Conservation (phyloP, 2,329 filamentous ascomycete genomes). For the Diplocarpon rosae region DNA sequence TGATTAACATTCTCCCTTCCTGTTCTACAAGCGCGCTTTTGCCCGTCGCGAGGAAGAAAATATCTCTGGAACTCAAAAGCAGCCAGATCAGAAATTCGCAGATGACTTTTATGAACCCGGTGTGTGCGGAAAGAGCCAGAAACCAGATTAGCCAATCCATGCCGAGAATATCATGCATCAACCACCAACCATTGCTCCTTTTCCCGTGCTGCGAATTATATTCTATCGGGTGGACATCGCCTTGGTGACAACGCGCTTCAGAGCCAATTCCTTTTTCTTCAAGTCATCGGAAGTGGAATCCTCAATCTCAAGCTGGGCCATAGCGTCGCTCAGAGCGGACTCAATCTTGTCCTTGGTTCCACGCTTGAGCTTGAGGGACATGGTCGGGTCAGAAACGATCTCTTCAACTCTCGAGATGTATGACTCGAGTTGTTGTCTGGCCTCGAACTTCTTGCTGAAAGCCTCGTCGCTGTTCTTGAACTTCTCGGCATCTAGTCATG, state of each 20-base stretch:
- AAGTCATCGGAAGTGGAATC: slow-evolving; percentile 86
- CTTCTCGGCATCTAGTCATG: slow-evolving; percentile 67
- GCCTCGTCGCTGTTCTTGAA: slow-evolving; percentile 98
- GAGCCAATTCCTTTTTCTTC: slow-evolving; percentile 98
- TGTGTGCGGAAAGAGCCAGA: slow-evolving; percentile 17
- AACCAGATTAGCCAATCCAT: slow-evolving; percentile 26
- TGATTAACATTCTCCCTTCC: slow-evolving; percentile 24
- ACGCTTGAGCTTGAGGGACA: slow-evolving; percentile 96
- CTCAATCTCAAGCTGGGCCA: slow-evolving; percentile 93
- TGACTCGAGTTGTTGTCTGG: slow-evolving; percentile 96
- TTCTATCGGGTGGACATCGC: slow-evolving; percentile 80
- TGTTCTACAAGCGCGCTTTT: slow-evolving; percentile 28
- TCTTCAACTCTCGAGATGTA: slow-evolving; percentile 99
- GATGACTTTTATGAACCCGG: slow-evolving; percentile 28
- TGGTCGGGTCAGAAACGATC: slow-evolving; percentile 91
- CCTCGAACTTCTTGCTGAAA: slow-evolving; percentile 99
- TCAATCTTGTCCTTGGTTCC: slow-evolving; percentile 99
- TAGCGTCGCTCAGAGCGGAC: slow-evolving; percentile 89
- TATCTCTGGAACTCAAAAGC: slow-evolving; percentile 17
- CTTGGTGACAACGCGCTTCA: slow-evolving; percentile 98
- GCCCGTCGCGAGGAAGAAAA: slow-evolving; percentile 23
- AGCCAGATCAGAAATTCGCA: slow-evolving; percentile 24
- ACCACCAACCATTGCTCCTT: slow-evolving; percentile 19
- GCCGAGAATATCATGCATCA: slow-evolving; percentile 25
- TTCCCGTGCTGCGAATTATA: slow-evolving; percentile 12